Base-by-base conservation (phyloP, 441 rosid species). In the Croton setiger region DNA sequence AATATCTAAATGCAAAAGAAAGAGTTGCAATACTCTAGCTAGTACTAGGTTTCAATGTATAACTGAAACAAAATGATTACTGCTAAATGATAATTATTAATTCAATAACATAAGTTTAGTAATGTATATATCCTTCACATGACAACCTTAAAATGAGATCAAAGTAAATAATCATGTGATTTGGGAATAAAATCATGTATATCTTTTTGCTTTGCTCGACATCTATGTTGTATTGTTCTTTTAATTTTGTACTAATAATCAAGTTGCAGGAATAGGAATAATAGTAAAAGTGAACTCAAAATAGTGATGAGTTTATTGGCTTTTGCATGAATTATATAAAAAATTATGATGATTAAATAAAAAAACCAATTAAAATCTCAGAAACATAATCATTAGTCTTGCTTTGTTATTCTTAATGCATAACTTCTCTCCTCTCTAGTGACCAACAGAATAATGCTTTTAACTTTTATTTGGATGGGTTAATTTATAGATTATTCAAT, bases 311-410 rank as follows among this genome's bases (percentile, higher is more conserved):
- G 12, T 0, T 52, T 52, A 49, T 52, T 43, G 31, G 23, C 54
- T 54, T 69, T 69, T 52, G 48, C 45, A 48, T 20, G 41, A 43
- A 61, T 51, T 27, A 52, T 17, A 36, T 31, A 35, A 39, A 60
- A 69, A 18, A 43, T 7, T 64, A 53, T 70, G 56, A 44, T 69
- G 58, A 23, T 7, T 63, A 72, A 75, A 74, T 71, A 60, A 74
- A 70, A 77, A 77, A 60, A 75, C 21, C 55, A 10, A 7, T 41
- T 13, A 67, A 59, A 64, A 56, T 36, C 64, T 52, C 11, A 54
- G 55, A 20, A 68, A 73, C 68, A 77, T 69, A 70, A 77, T 81
- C 69, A 77, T 77, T 70, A 35, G 64, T 66, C 60, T 41, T 60
- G 4, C 73, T 75, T 74, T 67, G 76, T 75, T 66, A 67, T 51